Base-by-base conservation (phyloP, 2,329 filamentous ascomycete genomes). In the Hymenoscyphus fructigenus region DNA sequence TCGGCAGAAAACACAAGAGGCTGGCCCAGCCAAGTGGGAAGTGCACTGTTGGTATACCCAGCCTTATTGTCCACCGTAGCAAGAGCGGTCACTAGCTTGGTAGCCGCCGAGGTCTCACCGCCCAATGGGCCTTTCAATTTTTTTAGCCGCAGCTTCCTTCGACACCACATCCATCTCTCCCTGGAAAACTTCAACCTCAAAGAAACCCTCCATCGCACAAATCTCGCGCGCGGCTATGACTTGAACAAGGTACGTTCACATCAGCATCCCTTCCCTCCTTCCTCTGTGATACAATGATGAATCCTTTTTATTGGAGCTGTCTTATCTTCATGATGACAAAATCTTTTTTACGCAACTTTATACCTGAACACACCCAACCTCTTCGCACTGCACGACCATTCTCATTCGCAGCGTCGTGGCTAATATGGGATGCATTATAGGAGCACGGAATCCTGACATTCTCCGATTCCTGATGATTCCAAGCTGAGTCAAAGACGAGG, bases 271-370 rank as follows among this genome's bases (percentile, higher is more conserved):
- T 36, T 59, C 12, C 57, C 47, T 36, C 23, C 32, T 56, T 15
- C 41, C 29, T 15, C 26, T 29, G 47, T 61, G 56, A 62, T 61
- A 64, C 68, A 41, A 66, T 73, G 69, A 73, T 72, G 71, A 72
- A 70, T 62, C 60, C 63, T 64, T 62, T 62, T 67, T 76, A 76
- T 76, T 76, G 75, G 75, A 76, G 75, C 75, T 76, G 75, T 76
- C 75, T 72, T 75, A 76, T 70, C 61, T 56, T 68, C 64, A 66
- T 74, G 72, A 71, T 73, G 72, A 74, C 61, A 70, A 62, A 74
- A 70, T 65, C 66, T 70, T 69, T 61, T 67, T 72, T 72, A 72
- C 66, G 69, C 71, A 73, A 73, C 72, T 73, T 73, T 63, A 65
- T 65, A 66, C 66, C 71, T 72, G 71, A 72, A 65, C 63, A 26